phyloP scores from a whole-genome alignment of 495 filamentous ascomycete species.

The Astrothelium subdiscretum region DNA sequence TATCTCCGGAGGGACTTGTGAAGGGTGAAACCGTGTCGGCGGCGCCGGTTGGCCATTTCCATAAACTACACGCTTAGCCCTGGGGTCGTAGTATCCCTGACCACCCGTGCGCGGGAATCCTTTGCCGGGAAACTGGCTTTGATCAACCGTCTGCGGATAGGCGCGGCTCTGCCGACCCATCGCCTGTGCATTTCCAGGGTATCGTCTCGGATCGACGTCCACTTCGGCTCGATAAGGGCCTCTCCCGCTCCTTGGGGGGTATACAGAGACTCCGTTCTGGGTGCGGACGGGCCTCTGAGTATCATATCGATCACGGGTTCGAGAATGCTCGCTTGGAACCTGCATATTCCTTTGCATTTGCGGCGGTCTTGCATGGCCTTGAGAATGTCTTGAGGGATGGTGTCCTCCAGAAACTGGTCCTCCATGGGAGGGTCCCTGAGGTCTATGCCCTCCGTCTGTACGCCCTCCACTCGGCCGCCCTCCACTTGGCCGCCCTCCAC shows the following conservation, averaged over 20 bases:
- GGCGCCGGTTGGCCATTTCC: not conserved
- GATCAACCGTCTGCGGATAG: not conserved
- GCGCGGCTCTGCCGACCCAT: not conserved
- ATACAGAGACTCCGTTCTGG: not conserved
- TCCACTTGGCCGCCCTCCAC: too few species aligned
- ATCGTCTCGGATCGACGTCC: not conserved
- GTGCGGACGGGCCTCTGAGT: not conserved
- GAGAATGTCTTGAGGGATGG: not conserved
- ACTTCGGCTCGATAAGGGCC: not conserved
- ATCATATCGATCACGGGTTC: not conserved
- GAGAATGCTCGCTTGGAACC: not conserved
- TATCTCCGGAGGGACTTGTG: not conserved
- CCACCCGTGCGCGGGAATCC: not conserved
- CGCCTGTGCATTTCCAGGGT: not conserved
- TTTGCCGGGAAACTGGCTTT: not conserved
- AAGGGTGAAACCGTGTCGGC: not conserved
- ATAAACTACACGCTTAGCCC: not conserved
- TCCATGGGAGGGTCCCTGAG: too few species aligned
- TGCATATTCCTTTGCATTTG: not conserved
- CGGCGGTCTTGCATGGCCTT: not conserved
- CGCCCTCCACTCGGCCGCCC: too few species aligned
- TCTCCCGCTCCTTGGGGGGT: not conserved
- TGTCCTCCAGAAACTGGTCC: too few species aligned
- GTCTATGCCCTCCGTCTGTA: too few species aligned
- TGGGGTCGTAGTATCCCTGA: not conserved